Base-by-base conservation (phyloP, 2,329 filamentous ascomycete species). In the Sporothrix euskadiensis region DNA sequence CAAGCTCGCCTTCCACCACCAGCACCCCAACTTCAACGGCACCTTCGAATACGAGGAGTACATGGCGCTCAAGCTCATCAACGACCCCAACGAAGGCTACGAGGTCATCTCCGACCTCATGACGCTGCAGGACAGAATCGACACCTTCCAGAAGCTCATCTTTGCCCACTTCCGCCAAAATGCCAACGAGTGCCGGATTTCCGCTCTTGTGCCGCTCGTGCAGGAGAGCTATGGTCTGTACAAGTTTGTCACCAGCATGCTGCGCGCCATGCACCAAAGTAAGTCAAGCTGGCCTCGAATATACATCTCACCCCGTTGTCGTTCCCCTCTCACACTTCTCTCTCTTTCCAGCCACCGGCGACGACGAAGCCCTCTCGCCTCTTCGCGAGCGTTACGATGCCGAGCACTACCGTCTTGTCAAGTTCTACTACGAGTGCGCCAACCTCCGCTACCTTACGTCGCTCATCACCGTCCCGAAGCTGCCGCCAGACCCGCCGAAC, bases 31-130 rank as follows among this genome's bases (percentile, higher is more conserved):
- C 82, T 99, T 99, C 86, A 99, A 99, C 83, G 96, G 95, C 74
- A 94, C 95, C 1, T 99, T 99, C 80, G 96, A 99, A 81, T 99
- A 99, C 80, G 95, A 98, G 84, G 96, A 99, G 81, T 99, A 99
- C 82, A 94, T 98, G 81, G 97, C 94, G 80, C 86, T 99, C 81
- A 98, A 97, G 85, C 94, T 94, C 39, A 98, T 97, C 84, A 98
- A 98, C 82, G 96, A 99, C 82, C 96, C 96, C 4, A 98, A 99
- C 80, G 96, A 99, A 84, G 96, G 96, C 80, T 95, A 91, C 81
- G 96, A 99, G 85, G 98, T 95, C 32, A 98, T 99, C 78, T 93
- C 91, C 77, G 96, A 99, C 82, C 88, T 99, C 72, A 98, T 98
- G 94, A 92, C 91, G 9, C 87, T 99, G 74, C 96, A 99, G 81